Evolutionary conservation across 2,329 filamentous ascomycete species (phyloP).

Genomic region (Cladobotryum protrusum): DNA sequence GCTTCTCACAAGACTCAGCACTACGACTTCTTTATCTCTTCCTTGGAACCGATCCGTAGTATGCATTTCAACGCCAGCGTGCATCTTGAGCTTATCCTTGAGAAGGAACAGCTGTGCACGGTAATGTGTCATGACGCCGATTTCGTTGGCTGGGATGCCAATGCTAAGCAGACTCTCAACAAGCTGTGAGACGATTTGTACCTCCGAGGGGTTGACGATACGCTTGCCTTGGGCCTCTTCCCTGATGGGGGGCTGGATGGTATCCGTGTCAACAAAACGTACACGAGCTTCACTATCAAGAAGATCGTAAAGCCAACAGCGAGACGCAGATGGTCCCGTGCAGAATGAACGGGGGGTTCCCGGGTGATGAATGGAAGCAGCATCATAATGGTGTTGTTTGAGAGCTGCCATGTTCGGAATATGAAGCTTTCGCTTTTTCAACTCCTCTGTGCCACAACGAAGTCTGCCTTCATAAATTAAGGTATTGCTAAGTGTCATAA

Average conservation of each 20-base stretch:
- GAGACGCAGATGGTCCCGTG: constrained; percentile 37
- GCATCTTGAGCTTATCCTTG: constrained; percentile 60
- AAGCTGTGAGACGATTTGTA: constrained; percentile 68
- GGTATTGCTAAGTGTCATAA: constrained; percentile 89
- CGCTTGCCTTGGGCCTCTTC: constrained; percentile 77
- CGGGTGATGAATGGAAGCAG: constrained; percentile 36
- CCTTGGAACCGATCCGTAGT: constrained; percentile 97
- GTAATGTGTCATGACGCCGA: constrained; percentile 96
- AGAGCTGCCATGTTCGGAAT: constrained; percentile 62
- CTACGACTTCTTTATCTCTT: constrained; percentile 86
- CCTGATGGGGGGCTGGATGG: constrained; percentile 53
- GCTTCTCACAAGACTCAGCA: constrained; percentile 80
- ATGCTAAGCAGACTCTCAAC: constrained; percentile 70
- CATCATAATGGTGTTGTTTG: constrained; percentile 52
- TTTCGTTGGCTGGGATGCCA: constrained; percentile 68
- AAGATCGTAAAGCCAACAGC: constrained; percentile 72
- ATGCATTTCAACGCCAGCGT: constrained; percentile 76
- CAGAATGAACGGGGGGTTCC: constrained; percentile 49
- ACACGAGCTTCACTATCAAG: constrained; percentile 67
- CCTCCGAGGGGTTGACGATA: constrained; percentile 84
- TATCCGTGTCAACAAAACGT: constrained; percentile 85
- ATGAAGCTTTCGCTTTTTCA: constrained; percentile 62
- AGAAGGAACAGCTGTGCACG: constrained; percentile 83
- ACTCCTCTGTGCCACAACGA: constrained; percentile 75
- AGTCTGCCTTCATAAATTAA: constrained; percentile 89